phyloP scores from a whole-genome alignment of 2,329 filamentous ascomycete genomes.

The Penicillium sp. region DNA sequence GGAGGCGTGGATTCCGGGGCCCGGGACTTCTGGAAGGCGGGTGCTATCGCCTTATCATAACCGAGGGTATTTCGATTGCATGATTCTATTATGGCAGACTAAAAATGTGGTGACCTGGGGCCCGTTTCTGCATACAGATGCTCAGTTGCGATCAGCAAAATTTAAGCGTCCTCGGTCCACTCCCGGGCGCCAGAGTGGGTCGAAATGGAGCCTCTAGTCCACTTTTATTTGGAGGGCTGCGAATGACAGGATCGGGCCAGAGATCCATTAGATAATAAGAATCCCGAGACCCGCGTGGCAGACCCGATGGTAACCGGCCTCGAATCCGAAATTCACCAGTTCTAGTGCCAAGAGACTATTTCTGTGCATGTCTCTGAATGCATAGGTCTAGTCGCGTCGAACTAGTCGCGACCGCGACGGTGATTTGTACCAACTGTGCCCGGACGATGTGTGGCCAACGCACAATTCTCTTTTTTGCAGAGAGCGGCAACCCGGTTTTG shows the following conservation, averaged over 20 bases:
- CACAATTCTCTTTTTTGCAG: not conserved
- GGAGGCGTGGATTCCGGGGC: conserved; percentile 17
- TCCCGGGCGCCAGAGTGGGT: conserved; percentile 3
- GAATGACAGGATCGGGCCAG: conserved; percentile 10
- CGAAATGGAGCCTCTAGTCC: not conserved
- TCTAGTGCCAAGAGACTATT: conserved; percentile 4
- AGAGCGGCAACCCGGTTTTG: not conserved
- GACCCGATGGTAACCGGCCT: conserved; percentile 16
- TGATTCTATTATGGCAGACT: conserved; percentile 12
- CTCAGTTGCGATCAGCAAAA: conserved; percentile 9
- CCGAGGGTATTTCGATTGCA: conserved; percentile 9
- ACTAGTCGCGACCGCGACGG: not conserved
- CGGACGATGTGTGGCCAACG: too few species aligned
- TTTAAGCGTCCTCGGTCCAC: conserved; percentile 20
- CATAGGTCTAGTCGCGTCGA: not conserved
- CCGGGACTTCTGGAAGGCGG: conserved; percentile 10
- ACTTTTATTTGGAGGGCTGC: not conserved
- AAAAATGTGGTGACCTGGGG: conserved; percentile 2
- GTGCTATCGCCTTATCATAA: conserved; percentile 10
- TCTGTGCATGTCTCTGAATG: not conserved
- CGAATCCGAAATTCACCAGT: conserved; percentile 2
- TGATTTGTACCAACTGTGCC: not conserved
- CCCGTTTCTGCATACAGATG: conserved; percentile 7
- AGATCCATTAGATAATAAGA: conserved; percentile 20
- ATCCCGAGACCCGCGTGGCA: conserved; percentile 9